These are phyloP conservation scores for Amanita exitialis DNA, from an alignment of 768 basidiomycete species.

Conservation along the genomic window DNA sequence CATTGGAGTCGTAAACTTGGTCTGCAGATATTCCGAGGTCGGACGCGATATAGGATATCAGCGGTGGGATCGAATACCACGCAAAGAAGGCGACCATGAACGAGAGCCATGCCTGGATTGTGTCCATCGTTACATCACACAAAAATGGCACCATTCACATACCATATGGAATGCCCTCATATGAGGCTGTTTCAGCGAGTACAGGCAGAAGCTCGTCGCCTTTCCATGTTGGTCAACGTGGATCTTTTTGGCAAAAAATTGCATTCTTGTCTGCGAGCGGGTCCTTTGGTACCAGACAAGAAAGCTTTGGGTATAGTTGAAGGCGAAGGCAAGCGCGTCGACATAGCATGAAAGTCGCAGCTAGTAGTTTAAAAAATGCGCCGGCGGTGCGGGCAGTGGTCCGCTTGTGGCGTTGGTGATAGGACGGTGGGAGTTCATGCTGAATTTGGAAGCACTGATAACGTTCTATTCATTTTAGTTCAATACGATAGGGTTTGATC, in stretches of 20 bases:
- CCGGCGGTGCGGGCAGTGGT: no score
- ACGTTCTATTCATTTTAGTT: not conserved
- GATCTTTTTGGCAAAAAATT: not conserved
- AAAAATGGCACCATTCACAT: not conserved
- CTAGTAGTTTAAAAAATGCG: no score
- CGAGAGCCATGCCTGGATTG: not conserved
- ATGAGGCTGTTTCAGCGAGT: not conserved
- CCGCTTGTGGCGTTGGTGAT: not conserved
- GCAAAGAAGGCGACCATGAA: constrained; percentile 2
- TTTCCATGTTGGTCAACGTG: not conserved
- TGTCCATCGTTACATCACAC: not conserved
- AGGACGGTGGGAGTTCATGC: not conserved
- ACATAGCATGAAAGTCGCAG: no score
- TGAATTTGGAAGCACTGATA: not conserved
- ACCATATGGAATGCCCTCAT: constrained; percentile 2
- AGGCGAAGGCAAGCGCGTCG: no score
- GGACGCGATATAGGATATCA: not conserved
- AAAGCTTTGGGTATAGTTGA: not conserved
- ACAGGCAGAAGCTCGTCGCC: not conserved
- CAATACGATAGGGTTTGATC: not conserved
- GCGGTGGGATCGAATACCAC: constrained; percentile 2
- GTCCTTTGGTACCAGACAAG: not conserved
- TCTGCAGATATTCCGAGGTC: not conserved
- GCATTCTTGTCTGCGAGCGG: not conserved
- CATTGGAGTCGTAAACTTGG: not conserved